phyloP scores from a whole-genome alignment of 2,329 filamentous ascomycete genomes.

The Alternaria sp. region DNA sequence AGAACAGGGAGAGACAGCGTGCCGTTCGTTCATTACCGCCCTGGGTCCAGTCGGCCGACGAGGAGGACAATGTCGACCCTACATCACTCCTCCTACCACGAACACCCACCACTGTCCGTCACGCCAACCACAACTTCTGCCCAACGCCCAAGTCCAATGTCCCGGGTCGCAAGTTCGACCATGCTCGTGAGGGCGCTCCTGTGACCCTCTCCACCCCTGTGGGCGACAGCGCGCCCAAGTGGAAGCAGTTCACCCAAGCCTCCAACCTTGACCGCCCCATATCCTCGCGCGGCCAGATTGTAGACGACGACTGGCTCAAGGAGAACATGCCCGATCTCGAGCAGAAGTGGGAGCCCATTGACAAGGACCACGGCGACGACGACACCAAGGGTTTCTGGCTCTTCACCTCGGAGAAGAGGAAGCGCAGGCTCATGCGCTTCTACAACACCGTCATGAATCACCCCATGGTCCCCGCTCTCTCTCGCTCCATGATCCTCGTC shows the following conservation, averaged over 20 bases:
- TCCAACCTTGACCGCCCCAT: conserved; percentile 41
- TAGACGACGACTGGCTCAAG: conserved; percentile 58
- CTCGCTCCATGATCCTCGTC: conserved; percentile 81
- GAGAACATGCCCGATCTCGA: conserved; percentile 59
- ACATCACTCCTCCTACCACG: conserved; percentile 47
- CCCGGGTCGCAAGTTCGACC: conserved; percentile 52
- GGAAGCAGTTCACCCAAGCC: conserved; percentile 51
- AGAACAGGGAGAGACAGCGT: conserved; percentile 47
- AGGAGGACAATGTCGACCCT: conserved; percentile 46
- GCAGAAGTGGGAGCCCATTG: conserved; percentile 63
- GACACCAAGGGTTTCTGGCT: conserved; percentile 60
- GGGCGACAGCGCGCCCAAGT: conserved; percentile 50
- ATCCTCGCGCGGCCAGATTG: conserved; percentile 47
- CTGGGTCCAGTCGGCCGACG: conserved; percentile 52
- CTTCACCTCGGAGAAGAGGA: conserved; percentile 58
- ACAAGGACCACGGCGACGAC: conserved; percentile 60
- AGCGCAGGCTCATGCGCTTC: conserved; percentile 66
- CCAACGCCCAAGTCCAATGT: conserved; percentile 52
- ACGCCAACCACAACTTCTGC: conserved; percentile 51
- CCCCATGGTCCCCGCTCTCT: conserved; percentile 83
- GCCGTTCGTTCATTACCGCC: conserved; percentile 49
- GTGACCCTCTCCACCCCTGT: conserved; percentile 49
- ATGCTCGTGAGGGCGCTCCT: conserved; percentile 50
- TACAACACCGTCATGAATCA: conserved; percentile 78
- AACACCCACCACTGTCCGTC: conserved; percentile 45